Base-by-base conservation (phyloP, 169 alveolate genomes). In the Plasmodium gaboni region DNA sequence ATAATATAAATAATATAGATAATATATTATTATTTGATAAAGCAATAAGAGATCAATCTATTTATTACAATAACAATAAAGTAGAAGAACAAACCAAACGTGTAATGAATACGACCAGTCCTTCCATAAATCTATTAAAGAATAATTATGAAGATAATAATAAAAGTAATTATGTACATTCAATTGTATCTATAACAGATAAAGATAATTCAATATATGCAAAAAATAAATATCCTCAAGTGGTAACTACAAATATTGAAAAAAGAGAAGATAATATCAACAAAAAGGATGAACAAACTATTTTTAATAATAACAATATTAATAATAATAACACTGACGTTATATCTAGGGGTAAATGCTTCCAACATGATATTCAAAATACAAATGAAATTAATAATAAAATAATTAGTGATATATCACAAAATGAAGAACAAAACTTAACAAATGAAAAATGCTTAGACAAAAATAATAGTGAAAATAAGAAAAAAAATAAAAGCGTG, bases 111-210 rank as follows among this genome's bases (percentile, higher is more conserved):
- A 38, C 17, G 13, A 17, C 13, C 5, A 6, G 3, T 63, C 19
- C 67, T 22, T 22, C 19, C 15, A 2, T 26, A 10, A 73, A 48
- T 48, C 57, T 73, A 15, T 26, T 63, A 17, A 59, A 59, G 7
- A 22, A 73, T 15, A 72, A 73, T 26, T 32, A 32, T 1, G 44
- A 73, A 8, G 61, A 73, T 19, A 8, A 24, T 46, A 38, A 48
- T 38, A 26, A 59, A 24, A 15, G 2, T 7, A 42, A 26, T 19
- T 73, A 73, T 57, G 59, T 73, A n/a, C 67, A 57, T 15, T 73
- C 87, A 22, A 44, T 73, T 32, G 53, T 50, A 44, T 73, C 87
- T 1, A 9, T 17, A 13, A 51, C 51, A 2, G 73, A 73, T 63
- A 60, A 38, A 59, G 87, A 59, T 2, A 12, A 73, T 42, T 44